Evolutionary conservation across 2,329 filamentous ascomycete genomes (phyloP).

Genomic region (Colletotrichum sp.): DNA sequence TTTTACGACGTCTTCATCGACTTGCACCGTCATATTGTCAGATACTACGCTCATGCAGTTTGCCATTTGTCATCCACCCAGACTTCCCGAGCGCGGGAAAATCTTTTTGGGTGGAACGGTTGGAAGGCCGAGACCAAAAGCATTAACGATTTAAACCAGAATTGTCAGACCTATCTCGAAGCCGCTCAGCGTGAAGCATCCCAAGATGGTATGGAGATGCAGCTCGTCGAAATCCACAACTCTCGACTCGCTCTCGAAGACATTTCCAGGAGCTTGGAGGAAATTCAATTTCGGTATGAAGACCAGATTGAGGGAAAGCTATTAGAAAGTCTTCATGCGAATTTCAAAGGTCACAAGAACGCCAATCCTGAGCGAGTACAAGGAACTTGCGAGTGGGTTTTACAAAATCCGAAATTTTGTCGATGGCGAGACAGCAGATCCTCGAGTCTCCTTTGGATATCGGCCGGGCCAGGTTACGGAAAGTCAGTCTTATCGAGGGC

Average conservation of each 20-base stretch:
- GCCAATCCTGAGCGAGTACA: neutral
- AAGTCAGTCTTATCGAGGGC: neutral
- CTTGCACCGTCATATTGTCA: neutral
- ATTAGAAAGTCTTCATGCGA: accelerated
- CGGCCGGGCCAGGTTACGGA: neutral
- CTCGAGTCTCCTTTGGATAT: neutral
- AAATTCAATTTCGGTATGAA: neutral
- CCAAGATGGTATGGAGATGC: accelerated
- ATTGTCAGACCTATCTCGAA: neutral
- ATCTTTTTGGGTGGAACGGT: neutral
- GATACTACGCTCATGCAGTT: neutral
- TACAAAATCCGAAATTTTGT: neutral
- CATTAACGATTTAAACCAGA: neutral
- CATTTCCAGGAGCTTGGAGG: neutral
- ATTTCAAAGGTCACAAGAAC: neutral
- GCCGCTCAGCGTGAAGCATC: neutral
- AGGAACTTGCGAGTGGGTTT: neutral
- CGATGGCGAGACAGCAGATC: accelerated
- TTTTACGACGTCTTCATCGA: neutral
- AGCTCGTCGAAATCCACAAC: neutral
- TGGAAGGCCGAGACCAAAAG: neutral
- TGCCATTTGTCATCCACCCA: neutral
- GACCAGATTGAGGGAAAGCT: accelerated
- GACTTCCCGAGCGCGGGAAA: neutral
- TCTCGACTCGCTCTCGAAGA: neutral